Evolutionary conservation across 345 rosid genomes (phyloP).

Genomic region (Camelina neglecta): DNA sequence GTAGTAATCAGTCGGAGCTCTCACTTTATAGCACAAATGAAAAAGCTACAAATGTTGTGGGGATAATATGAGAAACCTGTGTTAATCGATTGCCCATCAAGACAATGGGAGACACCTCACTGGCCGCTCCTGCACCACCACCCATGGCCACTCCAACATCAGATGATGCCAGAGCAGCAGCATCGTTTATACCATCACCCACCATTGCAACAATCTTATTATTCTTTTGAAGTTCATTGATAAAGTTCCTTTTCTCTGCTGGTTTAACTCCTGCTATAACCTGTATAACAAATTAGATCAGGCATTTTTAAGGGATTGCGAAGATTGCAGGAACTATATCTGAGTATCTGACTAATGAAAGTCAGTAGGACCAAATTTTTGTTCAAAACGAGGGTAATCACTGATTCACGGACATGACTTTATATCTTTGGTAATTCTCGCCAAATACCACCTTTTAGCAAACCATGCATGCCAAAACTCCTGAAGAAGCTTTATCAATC

Average conservation of each 20-base stretch:
- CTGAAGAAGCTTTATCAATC: not conserved
- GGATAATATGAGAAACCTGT: slow-evolving; percentile 62
- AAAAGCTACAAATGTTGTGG: not conserved
- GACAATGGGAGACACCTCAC: slow-evolving; percentile 93
- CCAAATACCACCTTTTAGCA: slow-evolving; percentile 4
- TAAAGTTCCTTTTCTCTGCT: slow-evolving; percentile 73
- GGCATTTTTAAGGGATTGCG: not conserved
- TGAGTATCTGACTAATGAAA: not conserved
- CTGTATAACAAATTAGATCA: slow-evolving; percentile 47
- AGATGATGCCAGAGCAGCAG: slow-evolving; percentile 92
- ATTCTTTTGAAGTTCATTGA: slow-evolving; percentile 70
- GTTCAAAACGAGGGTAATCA: not conserved
- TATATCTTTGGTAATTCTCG: not conserved
- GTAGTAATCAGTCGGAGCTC: slow-evolving; percentile 20
- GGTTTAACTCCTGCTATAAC: slow-evolving; percentile 89
- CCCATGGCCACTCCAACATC: slow-evolving; percentile 96
- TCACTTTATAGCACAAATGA: slow-evolving; percentile 3
- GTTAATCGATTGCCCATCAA: slow-evolving; percentile 87
- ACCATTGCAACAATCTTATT: slow-evolving; percentile 90
- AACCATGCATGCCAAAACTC: slow-evolving; percentile 4
- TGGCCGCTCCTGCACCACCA: slow-evolving; percentile 94
- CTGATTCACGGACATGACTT: slow-evolving; percentile 4
- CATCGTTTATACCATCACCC: slow-evolving; percentile 98
- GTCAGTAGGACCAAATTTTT: not conserved
- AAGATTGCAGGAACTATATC: slow-evolving; percentile 3